Percentiles rank a stretch among this genome's conserved stretches.
phyloP scores from a whole-genome alignment of 176 grass and related monocot species.

The Cymbopogon citratus region DNA sequence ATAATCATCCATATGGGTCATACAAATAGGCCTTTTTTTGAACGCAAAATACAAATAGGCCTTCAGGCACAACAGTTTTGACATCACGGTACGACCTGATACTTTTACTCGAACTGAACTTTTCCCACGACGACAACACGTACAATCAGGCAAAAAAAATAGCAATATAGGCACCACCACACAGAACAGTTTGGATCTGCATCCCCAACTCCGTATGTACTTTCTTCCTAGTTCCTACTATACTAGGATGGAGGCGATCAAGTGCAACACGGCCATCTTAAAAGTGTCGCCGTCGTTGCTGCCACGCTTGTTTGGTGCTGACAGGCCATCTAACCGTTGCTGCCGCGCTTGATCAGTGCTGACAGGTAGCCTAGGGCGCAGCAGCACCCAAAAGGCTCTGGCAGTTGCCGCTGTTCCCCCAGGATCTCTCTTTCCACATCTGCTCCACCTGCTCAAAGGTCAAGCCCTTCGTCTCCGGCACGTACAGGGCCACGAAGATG shows the following conservation, averaged over 20 bases:
- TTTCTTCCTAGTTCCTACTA: background rate
- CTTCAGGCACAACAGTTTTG: background rate
- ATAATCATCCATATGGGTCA: background rate
- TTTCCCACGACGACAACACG: background rate
- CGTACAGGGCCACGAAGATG: conserved; percentile 58
- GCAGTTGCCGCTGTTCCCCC: conserved; percentile 20
- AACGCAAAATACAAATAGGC: too few species aligned
- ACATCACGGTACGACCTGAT: background rate
- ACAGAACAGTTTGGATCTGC: background rate
- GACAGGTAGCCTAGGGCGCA: conserved; percentile 11
- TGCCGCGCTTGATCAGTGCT: background rate
- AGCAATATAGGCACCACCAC: background rate
- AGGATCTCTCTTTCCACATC: conserved; percentile 71
- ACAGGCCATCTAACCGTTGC: background rate
- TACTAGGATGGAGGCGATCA: background rate
- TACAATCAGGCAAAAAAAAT: background rate
- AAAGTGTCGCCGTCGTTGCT: background rate
- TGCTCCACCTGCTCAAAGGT: conserved; percentile 77
- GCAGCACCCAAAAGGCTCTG: conserved; percentile 39
- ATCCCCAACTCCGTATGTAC: background rate
- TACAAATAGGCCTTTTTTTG: too few species aligned
- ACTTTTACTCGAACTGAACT: background rate
- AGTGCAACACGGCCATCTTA: background rate
- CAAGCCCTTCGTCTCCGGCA: conserved; percentile 88
- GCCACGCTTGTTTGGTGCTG: background rate